phyloP scores from a whole-genome alignment of 805 yeast species.

The Suhomyces xylopsoci region DNA sequence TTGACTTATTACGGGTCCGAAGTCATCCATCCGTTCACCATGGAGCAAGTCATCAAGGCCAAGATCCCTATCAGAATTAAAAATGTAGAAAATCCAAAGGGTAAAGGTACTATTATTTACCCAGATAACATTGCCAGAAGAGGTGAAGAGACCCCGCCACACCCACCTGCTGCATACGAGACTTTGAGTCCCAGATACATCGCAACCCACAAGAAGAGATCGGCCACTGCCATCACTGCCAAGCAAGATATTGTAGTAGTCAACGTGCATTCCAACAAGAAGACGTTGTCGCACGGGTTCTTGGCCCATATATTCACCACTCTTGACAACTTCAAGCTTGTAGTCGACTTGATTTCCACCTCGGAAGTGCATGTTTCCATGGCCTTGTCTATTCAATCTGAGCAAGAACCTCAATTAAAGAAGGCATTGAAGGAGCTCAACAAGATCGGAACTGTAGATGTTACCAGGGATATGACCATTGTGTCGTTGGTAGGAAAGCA shows the following conservation, averaged over 20 bases:
- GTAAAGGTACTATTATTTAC: conserved; percentile 88
- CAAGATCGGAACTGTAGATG: conserved; percentile 83
- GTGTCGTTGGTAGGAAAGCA: conserved; percentile 94
- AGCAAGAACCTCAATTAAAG: conserved; percentile 61
- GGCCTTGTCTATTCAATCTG: conserved; percentile 81
- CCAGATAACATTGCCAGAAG: conserved; percentile 84
- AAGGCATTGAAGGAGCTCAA: conserved; percentile 76
- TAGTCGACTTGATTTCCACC: conserved; percentile 93
- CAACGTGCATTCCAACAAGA: conserved; percentile 90
- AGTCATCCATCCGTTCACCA: conserved; percentile 97
- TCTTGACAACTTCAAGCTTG: conserved; percentile 77
- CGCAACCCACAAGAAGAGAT: conserved; percentile 48
- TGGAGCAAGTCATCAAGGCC: conserved; percentile 97
- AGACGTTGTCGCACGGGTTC: conserved; percentile 91
- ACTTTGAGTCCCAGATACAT: conserved; percentile 36
- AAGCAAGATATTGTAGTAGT: conserved; percentile 89
- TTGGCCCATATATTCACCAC: conserved; percentile 86
- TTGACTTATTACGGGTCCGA: conserved; percentile 96
- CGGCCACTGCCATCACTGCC: conserved; percentile 95
- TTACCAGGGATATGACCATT: conserved; percentile 83
- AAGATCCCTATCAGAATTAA: conserved; percentile 95
- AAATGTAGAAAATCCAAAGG: conserved; percentile 91
- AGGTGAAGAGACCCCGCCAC: conserved; percentile 92
- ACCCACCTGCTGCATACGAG: conserved; percentile 80
- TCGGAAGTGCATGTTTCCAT: conserved; percentile 97